Evolutionary conservation across 2,329 filamentous ascomycete genomes (phyloP).

Genomic region (Samsoniella hepiali): DNA sequence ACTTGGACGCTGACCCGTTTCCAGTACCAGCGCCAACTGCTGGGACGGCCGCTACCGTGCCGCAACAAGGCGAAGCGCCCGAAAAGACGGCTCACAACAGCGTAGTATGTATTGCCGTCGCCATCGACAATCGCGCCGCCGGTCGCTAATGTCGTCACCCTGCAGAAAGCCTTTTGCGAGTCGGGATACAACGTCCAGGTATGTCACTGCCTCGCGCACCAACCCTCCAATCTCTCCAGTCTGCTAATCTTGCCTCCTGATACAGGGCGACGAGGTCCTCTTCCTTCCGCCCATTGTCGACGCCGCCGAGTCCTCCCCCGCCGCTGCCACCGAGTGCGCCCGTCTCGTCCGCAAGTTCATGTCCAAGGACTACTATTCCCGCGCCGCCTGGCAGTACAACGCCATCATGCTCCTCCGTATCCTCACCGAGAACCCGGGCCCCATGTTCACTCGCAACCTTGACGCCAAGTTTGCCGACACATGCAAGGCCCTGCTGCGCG

Average conservation of each 20-base stretch:
- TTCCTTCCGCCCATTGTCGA: constrained; percentile 93
- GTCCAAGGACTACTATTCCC: constrained; percentile 63
- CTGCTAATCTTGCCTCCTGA: background rate
- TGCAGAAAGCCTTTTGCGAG: constrained; percentile 77
- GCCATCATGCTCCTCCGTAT: constrained; percentile 94
- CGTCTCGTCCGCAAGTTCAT: constrained; percentile 79
- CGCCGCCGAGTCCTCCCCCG: constrained; percentile 85
- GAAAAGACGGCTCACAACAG: constrained; percentile 63
- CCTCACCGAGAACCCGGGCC: constrained; percentile 84
- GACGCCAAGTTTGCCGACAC: constrained; percentile 79
- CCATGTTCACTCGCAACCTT: constrained; percentile 85
- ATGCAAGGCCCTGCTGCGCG: constrained; percentile 70
- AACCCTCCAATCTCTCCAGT: background rate
- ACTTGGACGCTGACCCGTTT: constrained; percentile 6
- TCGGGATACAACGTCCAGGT: constrained; percentile 60
- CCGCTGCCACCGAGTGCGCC: constrained; percentile 78
- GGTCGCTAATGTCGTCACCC: constrained; percentile 5
- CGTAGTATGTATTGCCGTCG: constrained; percentile 51
- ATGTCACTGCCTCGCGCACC: constrained; percentile 33
- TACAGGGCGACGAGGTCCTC: constrained; percentile 80
- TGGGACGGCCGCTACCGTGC: background rate
- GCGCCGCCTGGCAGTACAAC: constrained; percentile 83
- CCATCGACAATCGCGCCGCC: background rate
- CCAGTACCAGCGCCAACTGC: background rate
- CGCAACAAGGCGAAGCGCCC: constrained; percentile 51